Evolutionary conservation across 2,329 filamentous ascomycete species (phyloP).

Genomic region (Diplodia intermedia): DNA sequence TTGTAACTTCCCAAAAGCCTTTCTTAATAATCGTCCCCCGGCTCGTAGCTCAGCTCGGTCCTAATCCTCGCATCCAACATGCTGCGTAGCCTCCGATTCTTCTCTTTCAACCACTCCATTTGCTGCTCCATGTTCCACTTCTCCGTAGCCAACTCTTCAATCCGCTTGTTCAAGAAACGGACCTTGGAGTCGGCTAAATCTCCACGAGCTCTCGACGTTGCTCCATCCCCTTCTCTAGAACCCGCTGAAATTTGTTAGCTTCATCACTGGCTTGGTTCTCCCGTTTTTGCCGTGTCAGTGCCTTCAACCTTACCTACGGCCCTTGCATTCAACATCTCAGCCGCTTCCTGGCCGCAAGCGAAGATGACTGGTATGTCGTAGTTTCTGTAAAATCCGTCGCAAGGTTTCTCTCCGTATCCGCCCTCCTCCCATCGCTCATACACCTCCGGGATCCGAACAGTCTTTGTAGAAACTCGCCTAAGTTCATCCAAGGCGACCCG

Average conservation of each 20-base stretch:
- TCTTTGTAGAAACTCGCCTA: too few species aligned
- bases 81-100: background rate
- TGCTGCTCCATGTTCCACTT: background rate
- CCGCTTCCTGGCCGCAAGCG: background rate
- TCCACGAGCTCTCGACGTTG: background rate
- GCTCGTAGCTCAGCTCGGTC: background rate
- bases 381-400: background rate
- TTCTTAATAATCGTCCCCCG: background rate
- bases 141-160: background rate
- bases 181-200: background rate
- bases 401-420: background rate
- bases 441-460: background rate
- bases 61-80: constrained; percentile 2
- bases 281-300: background rate
- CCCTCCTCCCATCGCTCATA: background rate
- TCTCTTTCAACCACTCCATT: constrained; percentile 8
- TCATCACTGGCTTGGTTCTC: background rate
- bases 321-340: background rate
- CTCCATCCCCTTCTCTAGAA: background rate
- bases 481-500: background rate
- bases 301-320: background rate
- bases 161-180: background rate
- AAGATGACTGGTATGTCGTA: background rate
- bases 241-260: background rate
- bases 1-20: background rate